Evolutionary conservation across 176 grass and related monocot genomes (phyloP).

Genomic region (Oryza glaberrima): DNA sequence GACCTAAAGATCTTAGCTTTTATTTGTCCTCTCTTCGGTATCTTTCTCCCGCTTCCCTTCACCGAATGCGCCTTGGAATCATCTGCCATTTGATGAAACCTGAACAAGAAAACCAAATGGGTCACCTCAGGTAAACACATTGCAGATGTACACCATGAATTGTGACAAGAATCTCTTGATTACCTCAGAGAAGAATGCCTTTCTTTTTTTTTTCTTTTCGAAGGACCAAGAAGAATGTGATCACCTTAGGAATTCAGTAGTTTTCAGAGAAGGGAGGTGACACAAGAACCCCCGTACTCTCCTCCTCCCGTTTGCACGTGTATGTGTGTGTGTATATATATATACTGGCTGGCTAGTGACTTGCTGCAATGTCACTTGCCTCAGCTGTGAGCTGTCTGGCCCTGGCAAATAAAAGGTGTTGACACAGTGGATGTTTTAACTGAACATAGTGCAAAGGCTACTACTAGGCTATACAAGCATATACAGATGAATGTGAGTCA

Average conservation of each 20-base stretch:
- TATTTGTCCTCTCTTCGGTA: constrained; percentile 34
- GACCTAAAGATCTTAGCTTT: constrained; percentile 20
- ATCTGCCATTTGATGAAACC: constrained; percentile 25
- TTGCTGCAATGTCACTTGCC: neutral
- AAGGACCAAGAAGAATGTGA: neutral
- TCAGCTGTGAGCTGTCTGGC: neutral
- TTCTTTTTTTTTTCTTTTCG: too few species aligned
- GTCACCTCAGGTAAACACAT: neutral
- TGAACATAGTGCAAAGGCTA: neutral
- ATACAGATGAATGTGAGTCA: neutral
- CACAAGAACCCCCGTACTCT: neutral
- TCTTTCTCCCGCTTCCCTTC: neutral
- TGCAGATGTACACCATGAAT: neutral
- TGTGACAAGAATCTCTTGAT: neutral
- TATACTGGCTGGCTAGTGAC: neutral
- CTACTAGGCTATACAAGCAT: neutral
- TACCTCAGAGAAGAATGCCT: neutral
- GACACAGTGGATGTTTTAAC: neutral
- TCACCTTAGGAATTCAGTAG: neutral
- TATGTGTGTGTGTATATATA: neutral
- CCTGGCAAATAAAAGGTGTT: neutral
- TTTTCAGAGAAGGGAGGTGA: neutral
- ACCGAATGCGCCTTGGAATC: neutral
- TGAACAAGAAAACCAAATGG: neutral
- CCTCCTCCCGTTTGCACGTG: neutral